Conservation (phyloP, 164 flowering plant species). For the Euptelea pleiosperma region DNA sequence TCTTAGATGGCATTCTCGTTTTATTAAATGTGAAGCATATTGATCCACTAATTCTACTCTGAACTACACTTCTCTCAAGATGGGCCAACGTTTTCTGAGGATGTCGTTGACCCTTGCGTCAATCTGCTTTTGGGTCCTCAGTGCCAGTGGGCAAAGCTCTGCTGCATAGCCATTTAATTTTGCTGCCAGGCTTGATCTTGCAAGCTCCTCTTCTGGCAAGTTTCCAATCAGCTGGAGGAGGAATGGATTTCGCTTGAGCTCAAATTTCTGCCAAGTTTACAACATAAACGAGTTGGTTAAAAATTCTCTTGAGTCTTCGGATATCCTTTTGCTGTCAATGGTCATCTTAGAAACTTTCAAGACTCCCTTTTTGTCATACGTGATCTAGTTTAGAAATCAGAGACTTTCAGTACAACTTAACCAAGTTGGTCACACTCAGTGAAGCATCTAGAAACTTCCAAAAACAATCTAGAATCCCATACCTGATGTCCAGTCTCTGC, state of each 20-base stretch:
- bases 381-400: neutral
- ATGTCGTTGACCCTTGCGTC: constrained; percentile 73
- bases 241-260: constrained; percentile 70
- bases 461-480: constrained; percentile 4
- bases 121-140: constrained; percentile 52
- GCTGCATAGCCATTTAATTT: constrained; percentile 86
- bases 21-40: no score
- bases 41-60: neutral
- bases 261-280: constrained; percentile 69
- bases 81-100: constrained; percentile 81
- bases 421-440: neutral
- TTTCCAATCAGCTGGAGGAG: constrained; percentile 89
- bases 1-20: no score
- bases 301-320: no score
- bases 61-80: constrained; percentile 57
- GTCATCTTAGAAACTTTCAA: neutral
- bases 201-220: constrained; percentile 80
- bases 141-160: constrained; percentile 86
- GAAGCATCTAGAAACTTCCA: neutral
- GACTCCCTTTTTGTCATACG: no score
- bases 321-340: no score
- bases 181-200: constrained; percentile 66
- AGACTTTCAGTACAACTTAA: neutral
- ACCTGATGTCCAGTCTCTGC: constrained; percentile 99
- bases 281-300: neutral